Percentiles rank a stretch among this genome's conserved stretches.
Evolutionary conservation across 805 yeast genomes (phyloP).

Genomic region (Myxozyma udenii): DNA sequence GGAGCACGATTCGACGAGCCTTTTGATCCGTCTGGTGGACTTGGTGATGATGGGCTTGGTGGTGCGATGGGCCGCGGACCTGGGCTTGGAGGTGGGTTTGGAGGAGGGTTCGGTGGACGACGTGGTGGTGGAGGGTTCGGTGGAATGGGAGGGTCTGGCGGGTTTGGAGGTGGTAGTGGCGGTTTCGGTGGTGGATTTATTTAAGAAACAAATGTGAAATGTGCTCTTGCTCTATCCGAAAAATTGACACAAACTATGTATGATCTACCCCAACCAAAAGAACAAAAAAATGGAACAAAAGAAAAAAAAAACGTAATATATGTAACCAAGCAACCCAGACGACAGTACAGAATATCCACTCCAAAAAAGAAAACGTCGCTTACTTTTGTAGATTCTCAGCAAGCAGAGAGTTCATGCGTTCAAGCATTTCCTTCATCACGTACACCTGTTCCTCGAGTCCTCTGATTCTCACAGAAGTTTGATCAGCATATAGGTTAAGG

Average conservation of each 20-base stretch:
- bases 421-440: slow-evolving; percentile 26
- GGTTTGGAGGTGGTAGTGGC: slow-evolving; percentile 11
- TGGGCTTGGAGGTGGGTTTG: slow-evolving; percentile 1
- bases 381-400: slow-evolving; percentile 10
- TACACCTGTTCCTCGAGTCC: slow-evolving; percentile 26
- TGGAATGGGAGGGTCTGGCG: slow-evolving; percentile 4
- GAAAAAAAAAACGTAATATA: not conserved
- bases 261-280: not conserved
- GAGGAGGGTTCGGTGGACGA: slow-evolving; percentile 22
- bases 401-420: slow-evolving; percentile 15
- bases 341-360: too few relatives aligned
- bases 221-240: not conserved
- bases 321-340: too few relatives aligned
- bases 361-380: too few relatives aligned
- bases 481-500: slow-evolving; percentile 23
- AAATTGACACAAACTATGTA: not conserved
- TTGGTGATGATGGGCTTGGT: slow-evolving; percentile 1
- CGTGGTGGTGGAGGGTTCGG: slow-evolving; percentile 21
- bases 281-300: not conserved
- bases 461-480: slow-evolving; percentile 20
- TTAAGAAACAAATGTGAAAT: not conserved
- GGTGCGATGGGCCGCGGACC: not conserved
- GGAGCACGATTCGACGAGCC: slow-evolving; percentile 45
- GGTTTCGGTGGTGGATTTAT: slow-evolving; percentile 10
- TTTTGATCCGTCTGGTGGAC: slow-evolving; percentile 26